Evolutionary conservation across 1,139 yeast species (phyloP), one percentile per base, ranked within the genome.

Genomic region (Tardiomyces depauwii): DNA sequence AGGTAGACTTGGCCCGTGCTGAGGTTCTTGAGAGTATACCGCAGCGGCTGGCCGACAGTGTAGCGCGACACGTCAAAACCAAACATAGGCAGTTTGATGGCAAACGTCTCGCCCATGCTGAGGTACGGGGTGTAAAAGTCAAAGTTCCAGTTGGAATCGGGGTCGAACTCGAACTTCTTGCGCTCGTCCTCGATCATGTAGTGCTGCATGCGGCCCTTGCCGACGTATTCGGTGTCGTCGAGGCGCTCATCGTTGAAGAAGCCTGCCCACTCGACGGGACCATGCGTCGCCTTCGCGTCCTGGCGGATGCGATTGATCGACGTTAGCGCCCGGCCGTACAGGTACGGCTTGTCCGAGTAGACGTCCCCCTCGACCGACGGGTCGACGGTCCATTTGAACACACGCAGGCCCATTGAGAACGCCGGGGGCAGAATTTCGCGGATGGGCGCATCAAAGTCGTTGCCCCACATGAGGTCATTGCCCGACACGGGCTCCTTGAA

Each of bases 311-410:
- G 55, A 49, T 78, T 78, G 57, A 82, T 75, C 48, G 82, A 76
- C 48, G 78, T 73, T 52, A 81, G 60, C 0, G 78, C 82, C 40
- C 75, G 68, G 0, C 87, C 86, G 52, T 80, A 81, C 19, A 82
- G 63, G 57, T 65, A 82, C 1, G 65, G 91, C 56, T 72, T 70
- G 45, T 80, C 85, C 39, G 66, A 63, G 55, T 77, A 78, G 2
- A 79, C 65, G 55, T 82, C 88, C 3, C 82, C 86, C 46, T 71
- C 75, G 12, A 79, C 77, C 32, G 82, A 74, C 38, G 80, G 80
- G 58, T 80, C 84, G 43, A 82, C 73, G 53, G 62, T 55, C 48
- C 58, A 54, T 45, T 65, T 64, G 58, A 72, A 67, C n/a, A 70
- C 49, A 40, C 59, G 57, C 47, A 67, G 72, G 55, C 82, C 86